These are phyloP conservation scores for Wickerhamomyces hampshirensis DNA, from an alignment of 805 yeast genomes.

Conservation along the genomic window DNA sequence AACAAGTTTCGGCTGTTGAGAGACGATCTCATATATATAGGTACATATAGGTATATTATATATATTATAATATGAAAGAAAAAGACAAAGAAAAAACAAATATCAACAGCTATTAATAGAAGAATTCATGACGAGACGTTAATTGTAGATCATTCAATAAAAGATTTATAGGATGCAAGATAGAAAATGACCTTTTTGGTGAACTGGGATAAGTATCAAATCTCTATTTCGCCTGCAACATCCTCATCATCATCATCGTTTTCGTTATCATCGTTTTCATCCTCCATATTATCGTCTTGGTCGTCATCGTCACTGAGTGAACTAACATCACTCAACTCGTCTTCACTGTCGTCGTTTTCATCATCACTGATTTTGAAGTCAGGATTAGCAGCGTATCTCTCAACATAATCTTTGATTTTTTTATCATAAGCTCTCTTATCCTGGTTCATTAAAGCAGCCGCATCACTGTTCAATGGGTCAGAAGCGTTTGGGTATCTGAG, in stretches of 20 bases:
- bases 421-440: conserved; percentile 63
- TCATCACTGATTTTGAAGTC: conserved; percentile 41
- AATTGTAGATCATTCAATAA: neutral
- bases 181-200: neutral
- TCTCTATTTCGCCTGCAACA: conserved; percentile 17
- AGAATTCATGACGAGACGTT: too few relatives aligned
- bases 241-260: conserved; percentile 17
- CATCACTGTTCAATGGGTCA: conserved; percentile 90
- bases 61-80: too few relatives aligned
- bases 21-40: too few relatives aligned
- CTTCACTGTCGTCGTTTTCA: conserved; percentile 42
- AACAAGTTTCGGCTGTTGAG: too few relatives aligned
- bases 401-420: conserved; percentile 70
- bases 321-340: conserved; percentile 24
- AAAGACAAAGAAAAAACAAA: too few relatives aligned
- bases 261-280: conserved; percentile 19
- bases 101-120: too few relatives aligned
- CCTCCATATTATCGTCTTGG: conserved; percentile 17
- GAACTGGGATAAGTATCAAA: neutral
- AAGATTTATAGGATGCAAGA: neutral
- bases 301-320: conserved; percentile 21
- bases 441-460: conserved; percentile 70
- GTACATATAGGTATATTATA: too few relatives aligned
- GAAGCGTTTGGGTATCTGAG: conserved; percentile 89
- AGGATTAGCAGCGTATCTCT: conserved; percentile 54